These are phyloP conservation scores for Calonectria pauciramosa DNA, from an alignment of 2,329 filamentous ascomycete genomes.

Conservation along the genomic window DNA sequence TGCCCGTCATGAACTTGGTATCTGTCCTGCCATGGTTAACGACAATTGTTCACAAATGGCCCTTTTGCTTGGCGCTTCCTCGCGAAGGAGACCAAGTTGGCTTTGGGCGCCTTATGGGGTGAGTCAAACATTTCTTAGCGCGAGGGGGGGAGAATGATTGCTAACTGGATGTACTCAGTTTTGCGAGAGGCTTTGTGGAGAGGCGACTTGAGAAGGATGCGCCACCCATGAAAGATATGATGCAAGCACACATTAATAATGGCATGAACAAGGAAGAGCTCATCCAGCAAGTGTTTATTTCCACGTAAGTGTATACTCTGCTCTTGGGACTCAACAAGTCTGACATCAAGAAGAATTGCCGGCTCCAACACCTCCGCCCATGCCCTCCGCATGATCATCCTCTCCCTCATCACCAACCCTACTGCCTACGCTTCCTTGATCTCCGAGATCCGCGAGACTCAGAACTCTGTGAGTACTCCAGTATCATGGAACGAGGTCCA, in stretches of 20 bases:
- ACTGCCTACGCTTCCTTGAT: constrained; percentile 56
- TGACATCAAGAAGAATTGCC: constrained; percentile 59
- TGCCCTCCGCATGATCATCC: constrained; percentile 64
- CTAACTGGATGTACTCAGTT: constrained; percentile 22
- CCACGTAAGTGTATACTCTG: constrained; percentile 48
- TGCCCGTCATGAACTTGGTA: constrained; percentile 54
- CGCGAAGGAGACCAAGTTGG: constrained; percentile 54
- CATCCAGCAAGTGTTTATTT: constrained; percentile 55
- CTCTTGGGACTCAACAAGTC: no score
- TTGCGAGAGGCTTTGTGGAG: constrained; percentile 40
- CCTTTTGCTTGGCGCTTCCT: constrained; percentile 51
- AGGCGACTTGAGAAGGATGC: constrained; percentile 36
- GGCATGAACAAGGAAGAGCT: constrained; percentile 53
- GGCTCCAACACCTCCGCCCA: constrained; percentile 73
- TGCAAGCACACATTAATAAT: constrained; percentile 55
- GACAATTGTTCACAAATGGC: constrained; percentile 53
- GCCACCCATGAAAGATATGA: constrained; percentile 51
- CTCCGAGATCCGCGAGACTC: constrained; percentile 60
- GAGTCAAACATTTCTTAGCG: constrained; percentile 28
- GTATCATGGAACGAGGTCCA: constrained; percentile 64
- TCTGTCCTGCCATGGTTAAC: constrained; percentile 54
- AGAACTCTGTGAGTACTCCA: constrained; percentile 50
- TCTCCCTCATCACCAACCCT: constrained; percentile 63
- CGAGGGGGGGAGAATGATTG: not conserved
- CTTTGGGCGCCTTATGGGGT: constrained; percentile 57